phyloP scores from a whole-genome alignment of 257 asterid species.

The Przewalskia tangutica region DNA sequence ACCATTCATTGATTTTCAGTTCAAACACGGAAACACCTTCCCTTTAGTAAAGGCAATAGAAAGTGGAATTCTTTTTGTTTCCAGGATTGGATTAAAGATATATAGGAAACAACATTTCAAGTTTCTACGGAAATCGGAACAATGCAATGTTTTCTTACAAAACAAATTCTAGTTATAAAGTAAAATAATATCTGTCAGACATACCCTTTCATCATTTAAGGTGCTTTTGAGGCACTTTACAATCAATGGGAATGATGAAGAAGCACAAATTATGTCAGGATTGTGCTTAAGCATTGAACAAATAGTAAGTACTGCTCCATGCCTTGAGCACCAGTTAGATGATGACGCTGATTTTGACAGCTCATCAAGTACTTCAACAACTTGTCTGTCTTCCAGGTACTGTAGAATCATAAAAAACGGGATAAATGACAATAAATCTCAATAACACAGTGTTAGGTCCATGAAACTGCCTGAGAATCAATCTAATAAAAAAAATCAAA shows the following conservation, averaged over 20 bases:
- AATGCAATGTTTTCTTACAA: not conserved
- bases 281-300: slow-evolving; percentile 75
- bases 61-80: not conserved
- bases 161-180: not conserved
- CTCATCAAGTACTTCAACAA: slow-evolving; percentile 56
- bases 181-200: not conserved
- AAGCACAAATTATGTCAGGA: slow-evolving; percentile 48
- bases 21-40: not conserved
- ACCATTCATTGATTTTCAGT: not conserved
- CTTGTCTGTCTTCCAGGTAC: slow-evolving; percentile 68
- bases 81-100: not conserved
- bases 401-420: slow-evolving; percentile 19
- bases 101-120: not conserved
- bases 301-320: slow-evolving; percentile 70
- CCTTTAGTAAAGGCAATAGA: not conserved
- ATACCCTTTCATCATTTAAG: slow-evolving; percentile 90
- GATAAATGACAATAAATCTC: not conserved
- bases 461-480: not conserved
- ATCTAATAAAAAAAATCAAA: not conserved
- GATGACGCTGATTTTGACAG: slow-evolving; percentile 60
- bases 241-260: slow-evolving; percentile 38
- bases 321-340: slow-evolving; percentile 69
- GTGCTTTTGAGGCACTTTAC: slow-evolving; percentile 51
- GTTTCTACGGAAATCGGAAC: not conserved
- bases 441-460: not conserved